These are phyloP conservation scores for Talaromyces atroroseus DNA, from an alignment of 2,329 filamentous ascomycete species.

Conservation along the genomic window DNA sequence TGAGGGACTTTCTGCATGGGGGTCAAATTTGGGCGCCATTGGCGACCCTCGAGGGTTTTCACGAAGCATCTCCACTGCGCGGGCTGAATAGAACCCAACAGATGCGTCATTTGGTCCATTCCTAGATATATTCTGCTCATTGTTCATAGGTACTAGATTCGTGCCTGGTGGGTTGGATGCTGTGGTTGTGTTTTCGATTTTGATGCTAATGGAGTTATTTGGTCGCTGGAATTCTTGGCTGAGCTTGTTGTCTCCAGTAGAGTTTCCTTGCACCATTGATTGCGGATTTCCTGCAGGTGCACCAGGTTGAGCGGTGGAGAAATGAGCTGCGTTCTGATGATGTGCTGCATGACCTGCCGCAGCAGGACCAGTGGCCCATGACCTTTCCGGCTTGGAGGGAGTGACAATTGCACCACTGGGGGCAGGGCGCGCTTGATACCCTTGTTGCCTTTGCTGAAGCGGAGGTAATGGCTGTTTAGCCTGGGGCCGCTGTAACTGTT, in stretches of 20 bases:
- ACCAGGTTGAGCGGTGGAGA: neutral
- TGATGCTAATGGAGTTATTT: constrained; percentile 1
- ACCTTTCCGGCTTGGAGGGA: constrained; percentile 35
- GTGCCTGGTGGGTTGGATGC: constrained; percentile 23
- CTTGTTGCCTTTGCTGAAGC: constrained; percentile 19
- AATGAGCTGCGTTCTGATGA: neutral
- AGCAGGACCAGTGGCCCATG: constrained; percentile 20
- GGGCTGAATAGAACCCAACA: constrained; percentile 66
- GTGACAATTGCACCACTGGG: constrained; percentile 27
- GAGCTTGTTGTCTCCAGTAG: constrained; percentile 2
- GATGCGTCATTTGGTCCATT: constrained; percentile 31
- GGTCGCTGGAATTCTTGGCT: constrained; percentile 12
- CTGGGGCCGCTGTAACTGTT: constrained; percentile 23
- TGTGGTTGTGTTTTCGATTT: constrained; percentile 6
- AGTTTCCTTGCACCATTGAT: constrained; percentile 1
- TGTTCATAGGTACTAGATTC: constrained; percentile 14
- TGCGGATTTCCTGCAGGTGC: constrained; percentile 2
- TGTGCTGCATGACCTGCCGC: constrained; percentile 19
- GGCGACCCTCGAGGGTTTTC: constrained; percentile 45
- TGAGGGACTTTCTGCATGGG: constrained; percentile 71
- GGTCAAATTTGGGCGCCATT: constrained; percentile 59
- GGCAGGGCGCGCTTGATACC: constrained; percentile 16
- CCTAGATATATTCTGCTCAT: neutral
- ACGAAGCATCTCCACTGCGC: constrained; percentile 55
- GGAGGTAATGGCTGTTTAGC: constrained; percentile 12